Conservation (phyloP, 163 green algal genomes). For the Trebouxiophyceae sp. region DNA sequence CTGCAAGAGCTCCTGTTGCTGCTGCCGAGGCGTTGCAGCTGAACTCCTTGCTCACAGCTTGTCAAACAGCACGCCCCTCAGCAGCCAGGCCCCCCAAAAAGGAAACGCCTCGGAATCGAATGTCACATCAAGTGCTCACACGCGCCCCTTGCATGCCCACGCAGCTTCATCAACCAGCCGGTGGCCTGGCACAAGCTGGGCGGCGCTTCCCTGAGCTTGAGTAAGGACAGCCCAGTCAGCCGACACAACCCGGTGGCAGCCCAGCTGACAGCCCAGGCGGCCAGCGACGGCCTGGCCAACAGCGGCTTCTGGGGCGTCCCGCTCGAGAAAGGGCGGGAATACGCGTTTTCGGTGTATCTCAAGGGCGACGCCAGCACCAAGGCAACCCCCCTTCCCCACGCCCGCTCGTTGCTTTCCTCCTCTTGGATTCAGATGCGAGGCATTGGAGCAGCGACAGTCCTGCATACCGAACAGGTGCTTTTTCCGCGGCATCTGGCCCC, state of each 20-base stretch:
- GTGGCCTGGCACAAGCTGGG: background rate
- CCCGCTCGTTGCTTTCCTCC: background rate
- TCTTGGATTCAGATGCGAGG: background rate
- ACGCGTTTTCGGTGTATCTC: constrained; percentile 11
- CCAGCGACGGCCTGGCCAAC: constrained; percentile 35
- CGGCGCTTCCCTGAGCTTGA: constrained; percentile 15
- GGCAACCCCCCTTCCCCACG: background rate
- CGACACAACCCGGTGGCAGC: constrained; percentile 32
- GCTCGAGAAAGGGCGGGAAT: constrained; percentile 11
- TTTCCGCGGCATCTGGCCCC: too few species aligned
- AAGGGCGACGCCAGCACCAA: background rate
- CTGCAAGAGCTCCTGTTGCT: too few species aligned
- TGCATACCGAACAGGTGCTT: too few species aligned
- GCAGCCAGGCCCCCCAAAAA: too few species aligned
- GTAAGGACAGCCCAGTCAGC: constrained; percentile 16
- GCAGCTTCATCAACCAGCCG: background rate
- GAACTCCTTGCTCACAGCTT: too few species aligned
- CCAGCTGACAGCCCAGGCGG: constrained; percentile 14
- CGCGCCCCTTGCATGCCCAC: too few species aligned
- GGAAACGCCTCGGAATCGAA: too few species aligned
- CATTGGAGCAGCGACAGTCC: background rate
- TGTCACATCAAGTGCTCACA: too few species aligned
- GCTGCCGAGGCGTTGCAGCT: too few species aligned
- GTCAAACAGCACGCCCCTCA: too few species aligned
- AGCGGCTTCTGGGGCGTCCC: constrained; percentile 51